Evolutionary conservation across 495 filamentous ascomycete species (phyloP).

Genomic region (Daldinia grandis): DNA sequence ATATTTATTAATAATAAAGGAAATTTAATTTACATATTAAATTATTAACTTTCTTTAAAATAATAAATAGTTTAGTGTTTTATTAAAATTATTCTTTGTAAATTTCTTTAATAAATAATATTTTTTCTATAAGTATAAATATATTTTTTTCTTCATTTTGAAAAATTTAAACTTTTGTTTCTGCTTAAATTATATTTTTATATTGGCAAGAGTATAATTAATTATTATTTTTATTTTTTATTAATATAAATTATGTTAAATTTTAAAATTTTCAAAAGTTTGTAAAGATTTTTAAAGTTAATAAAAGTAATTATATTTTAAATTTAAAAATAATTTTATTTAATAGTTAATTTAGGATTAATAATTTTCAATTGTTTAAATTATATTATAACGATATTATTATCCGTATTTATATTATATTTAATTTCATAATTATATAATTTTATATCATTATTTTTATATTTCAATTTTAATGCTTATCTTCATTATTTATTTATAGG

Average conservation of each 20-base stretch:
- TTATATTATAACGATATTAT: background rate
- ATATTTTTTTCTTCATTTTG: background rate
- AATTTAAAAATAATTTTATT: no score
- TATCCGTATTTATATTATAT: background rate
- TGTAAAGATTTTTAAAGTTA: no score
- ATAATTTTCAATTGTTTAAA: background rate
- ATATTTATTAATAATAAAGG: no score
- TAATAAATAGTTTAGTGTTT: background rate
- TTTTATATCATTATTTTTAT: background rate
- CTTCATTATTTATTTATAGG: background rate
- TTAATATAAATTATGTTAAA: no score
- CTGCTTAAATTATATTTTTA: background rate
- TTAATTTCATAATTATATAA: background rate
- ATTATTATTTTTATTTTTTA: no score
- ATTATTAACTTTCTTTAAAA: background rate
- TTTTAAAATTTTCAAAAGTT: no score
- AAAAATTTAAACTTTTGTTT: background rate
- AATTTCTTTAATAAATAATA: background rate
- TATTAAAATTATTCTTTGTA: background rate
- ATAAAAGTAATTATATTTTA: no score
- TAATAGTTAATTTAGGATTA: no score
- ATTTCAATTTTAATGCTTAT: background rate
- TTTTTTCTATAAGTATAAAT: background rate
- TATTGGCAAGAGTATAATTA: no score
- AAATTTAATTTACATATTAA: no score